These are phyloP conservation scores for Neurospora sp. DNA, from an alignment of 495 filamentous ascomycete genomes.

Conservation along the genomic window DNA sequence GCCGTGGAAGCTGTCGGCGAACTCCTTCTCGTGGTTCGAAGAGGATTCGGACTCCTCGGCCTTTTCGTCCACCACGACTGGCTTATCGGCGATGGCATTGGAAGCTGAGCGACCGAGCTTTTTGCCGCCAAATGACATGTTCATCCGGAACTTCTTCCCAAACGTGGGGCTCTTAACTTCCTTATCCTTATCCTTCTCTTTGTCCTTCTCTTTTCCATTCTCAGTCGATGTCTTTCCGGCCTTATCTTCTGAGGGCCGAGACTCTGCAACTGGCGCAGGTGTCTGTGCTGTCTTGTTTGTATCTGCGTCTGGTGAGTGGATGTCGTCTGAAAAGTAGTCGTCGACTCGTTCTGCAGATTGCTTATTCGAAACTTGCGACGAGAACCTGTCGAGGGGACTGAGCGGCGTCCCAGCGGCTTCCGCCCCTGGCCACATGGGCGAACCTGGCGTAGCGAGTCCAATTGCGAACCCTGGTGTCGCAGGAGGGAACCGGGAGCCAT, in stretches of 20 bases:
- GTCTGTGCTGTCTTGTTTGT: slow-evolving; percentile 23
- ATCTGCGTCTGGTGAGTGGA: slow-evolving; percentile 26
- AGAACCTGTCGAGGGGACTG: slow-evolving; percentile 30
- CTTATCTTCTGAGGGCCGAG: slow-evolving; percentile 22
- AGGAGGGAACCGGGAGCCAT: slow-evolving; percentile 44
- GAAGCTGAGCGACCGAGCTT: slow-evolving; percentile 70
- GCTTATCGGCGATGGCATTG: slow-evolving; percentile 57
- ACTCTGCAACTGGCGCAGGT: slow-evolving; percentile 12
- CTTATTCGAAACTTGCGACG: slow-evolving; percentile 19
- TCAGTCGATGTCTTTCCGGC: slow-evolving; percentile 25
- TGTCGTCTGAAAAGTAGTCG: slow-evolving; percentile 39
- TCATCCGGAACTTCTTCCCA: slow-evolving; percentile 80
- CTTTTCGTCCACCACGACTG: slow-evolving; percentile 60
- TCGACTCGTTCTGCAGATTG: slow-evolving; percentile 33
- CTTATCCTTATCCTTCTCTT: slow-evolving; percentile 54
- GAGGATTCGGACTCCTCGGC: slow-evolving; percentile 50
- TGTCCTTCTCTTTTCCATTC: slow-evolving; percentile 28
- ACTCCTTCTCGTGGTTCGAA: slow-evolving; percentile 74
- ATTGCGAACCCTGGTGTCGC: slow-evolving; percentile 68
- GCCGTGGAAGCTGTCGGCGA: slow-evolving; percentile 75
- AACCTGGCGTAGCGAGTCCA: slow-evolving; percentile 63
- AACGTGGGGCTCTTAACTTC: slow-evolving; percentile 70
- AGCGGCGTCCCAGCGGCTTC: slow-evolving; percentile 22
- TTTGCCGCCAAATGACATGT: slow-evolving; percentile 69
- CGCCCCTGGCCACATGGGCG: slow-evolving; percentile 26